Evolutionary conservation across 2,329 filamentous ascomycete genomes (phyloP).

Genomic region (Rosellinia necatrix): DNA sequence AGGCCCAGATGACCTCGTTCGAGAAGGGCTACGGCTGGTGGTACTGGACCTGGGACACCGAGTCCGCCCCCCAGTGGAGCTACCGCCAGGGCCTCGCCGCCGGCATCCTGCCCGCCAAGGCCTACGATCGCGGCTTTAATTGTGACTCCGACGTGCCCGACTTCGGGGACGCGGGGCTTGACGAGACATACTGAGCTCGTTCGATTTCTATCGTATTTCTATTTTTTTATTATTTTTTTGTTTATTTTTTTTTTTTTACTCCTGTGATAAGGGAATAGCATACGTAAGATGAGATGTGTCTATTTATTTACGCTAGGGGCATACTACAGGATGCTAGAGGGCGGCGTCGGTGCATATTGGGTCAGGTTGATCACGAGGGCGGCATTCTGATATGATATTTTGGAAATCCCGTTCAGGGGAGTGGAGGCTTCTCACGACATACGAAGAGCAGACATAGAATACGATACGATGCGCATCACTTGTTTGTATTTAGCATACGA

Average conservation of each 20-base stretch:
- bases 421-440: neutral
- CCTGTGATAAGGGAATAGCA: too few species aligned
- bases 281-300: neutral
- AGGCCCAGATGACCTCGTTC: constrained; percentile 95
- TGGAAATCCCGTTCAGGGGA: neutral
- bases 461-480: too few species aligned
- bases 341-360: constrained; percentile 18
- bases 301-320: neutral
- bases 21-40: constrained; percentile 97
- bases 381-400: neutral
- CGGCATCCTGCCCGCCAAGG: constrained; percentile 78
- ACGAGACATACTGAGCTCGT: constrained; percentile 54
- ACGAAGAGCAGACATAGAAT: neutral
- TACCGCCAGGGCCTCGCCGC: constrained; percentile 79
- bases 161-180: constrained; percentile 51
- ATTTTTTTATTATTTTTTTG: too few species aligned
- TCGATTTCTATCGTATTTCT: too few species aligned
- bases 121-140: constrained; percentile 71
- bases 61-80: constrained; percentile 86
- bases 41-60: constrained; percentile 98
- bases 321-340: neutral
- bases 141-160: constrained; percentile 64
- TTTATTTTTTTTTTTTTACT: too few species aligned
- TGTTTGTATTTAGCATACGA: neutral
- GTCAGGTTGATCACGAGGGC: constrained; percentile 8